Evolutionary conservation across 805 yeast genomes (phyloP), one percentile per base, ranked within the genome.

Genomic region (Komagataella ulmi): DNA sequence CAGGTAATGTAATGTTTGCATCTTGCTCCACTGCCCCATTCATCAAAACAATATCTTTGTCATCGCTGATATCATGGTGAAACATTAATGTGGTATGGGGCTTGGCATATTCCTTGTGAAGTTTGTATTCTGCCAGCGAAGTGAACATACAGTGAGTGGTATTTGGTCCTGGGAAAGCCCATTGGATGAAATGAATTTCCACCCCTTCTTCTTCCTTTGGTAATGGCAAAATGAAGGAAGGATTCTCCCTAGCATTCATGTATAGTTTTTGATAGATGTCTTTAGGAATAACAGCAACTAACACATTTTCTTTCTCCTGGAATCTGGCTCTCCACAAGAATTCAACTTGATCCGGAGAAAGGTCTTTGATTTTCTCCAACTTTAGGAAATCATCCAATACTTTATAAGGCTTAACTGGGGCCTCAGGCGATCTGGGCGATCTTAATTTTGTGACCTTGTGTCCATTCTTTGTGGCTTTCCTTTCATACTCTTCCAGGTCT

Each of bases 11-110:
- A n/a, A 90, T 68, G 44, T 81, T 72, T 12, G 84, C 73, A 51
- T 88, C 90, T 49, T 72, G 68, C 61, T 89, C 96, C 3, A 89
- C 80, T 43, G 74, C 75, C 1, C 97, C 96, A 57, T 89, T 89
- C 95, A 90, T 86, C 57, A 93, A 70, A 0, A 87, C 87, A 1
- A 87, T 53, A 0, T 73, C 80, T 55, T 86, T 83, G 14, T 74
- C 73, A 0, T 72, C 66, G 4, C 68, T 70, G 50, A 91, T 68
- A 52, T 93, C 97, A 47, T 83, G 79, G 68, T 91, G 97, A 72
- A 91, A 85, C 66, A 81, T 79, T 55, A 93, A 71, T 0, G 96
- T 87, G 0, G 97, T 88, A 65, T 93, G 98, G 1, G 99, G 98
- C 62, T 88, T 83, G 7, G 99, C 96, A 66, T 74, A 93, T 62